phyloP scores from a whole-genome alignment of 202 grass and related monocot species.

The Zoysia matrella region DNA sequence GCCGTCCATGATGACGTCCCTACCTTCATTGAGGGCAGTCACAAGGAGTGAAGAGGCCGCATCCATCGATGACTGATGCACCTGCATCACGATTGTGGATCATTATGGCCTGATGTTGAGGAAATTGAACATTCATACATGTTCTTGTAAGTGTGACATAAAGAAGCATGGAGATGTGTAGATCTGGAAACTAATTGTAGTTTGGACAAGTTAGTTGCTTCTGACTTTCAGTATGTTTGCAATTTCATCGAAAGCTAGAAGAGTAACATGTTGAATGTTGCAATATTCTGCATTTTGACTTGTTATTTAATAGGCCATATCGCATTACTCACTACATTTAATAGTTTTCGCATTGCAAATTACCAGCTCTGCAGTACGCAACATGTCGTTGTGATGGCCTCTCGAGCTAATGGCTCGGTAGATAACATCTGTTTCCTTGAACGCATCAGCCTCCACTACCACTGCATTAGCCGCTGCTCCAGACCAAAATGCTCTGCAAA shows the following conservation, averaged over 20 bases:
- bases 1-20: slow-evolving; percentile 97
- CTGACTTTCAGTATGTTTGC: not conserved
- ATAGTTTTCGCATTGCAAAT: not conserved
- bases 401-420: slow-evolving; percentile 88
- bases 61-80: slow-evolving; percentile 91
- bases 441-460: slow-evolving; percentile 93
- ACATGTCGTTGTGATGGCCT: slow-evolving; percentile 95
- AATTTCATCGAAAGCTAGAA: not conserved
- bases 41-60: slow-evolving; percentile 89
- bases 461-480: slow-evolving; percentile 73
- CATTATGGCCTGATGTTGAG: not conserved
- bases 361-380: slow-evolving; percentile 88
- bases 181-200: not conserved
- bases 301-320: not conserved
- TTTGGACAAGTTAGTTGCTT: not conserved
- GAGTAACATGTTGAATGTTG: not conserved
- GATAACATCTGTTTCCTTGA: slow-evolving; percentile 90
- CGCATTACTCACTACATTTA: not conserved
- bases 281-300: slow-evolving; percentile 1
- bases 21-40: slow-evolving; percentile 88
- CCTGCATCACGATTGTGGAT: slow-evolving; percentile 48
- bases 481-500: slow-evolving; percentile 83
- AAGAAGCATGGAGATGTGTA: not conserved
- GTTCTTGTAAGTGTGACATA: not conserved
- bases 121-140: not conserved